A percentile compares a stretch with the other conserved stretches of the same genome.
Conservation (phyloP, 2,329 filamentous ascomycete genomes). For the Dothideomycetes sp. region DNA sequence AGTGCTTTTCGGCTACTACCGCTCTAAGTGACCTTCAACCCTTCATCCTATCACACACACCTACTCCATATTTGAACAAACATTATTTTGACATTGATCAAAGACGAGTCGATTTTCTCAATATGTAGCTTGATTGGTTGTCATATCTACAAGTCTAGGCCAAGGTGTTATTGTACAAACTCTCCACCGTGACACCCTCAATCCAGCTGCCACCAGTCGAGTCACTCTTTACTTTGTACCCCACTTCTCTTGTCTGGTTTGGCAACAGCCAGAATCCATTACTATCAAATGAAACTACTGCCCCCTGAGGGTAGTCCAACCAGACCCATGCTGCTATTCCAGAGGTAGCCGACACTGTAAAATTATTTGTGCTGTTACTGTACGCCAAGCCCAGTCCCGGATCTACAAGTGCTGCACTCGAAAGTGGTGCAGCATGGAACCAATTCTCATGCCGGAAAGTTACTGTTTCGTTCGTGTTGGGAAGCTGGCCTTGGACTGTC, state of each 20-base stretch:
- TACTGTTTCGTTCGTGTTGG: slow-evolving; percentile 34
- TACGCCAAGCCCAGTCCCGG: slow-evolving; percentile 37
- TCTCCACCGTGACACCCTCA: slow-evolving; percentile 40
- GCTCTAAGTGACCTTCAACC: too few species aligned
- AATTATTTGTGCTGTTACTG: slow-evolving; percentile 26
- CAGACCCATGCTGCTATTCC: slow-evolving; percentile 48
- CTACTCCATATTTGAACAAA: too few species aligned
- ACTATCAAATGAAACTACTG: slow-evolving; percentile 43
- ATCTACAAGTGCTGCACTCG: slow-evolving; percentile 39
- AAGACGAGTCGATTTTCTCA: too few species aligned
- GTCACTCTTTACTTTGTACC: slow-evolving; percentile 39
- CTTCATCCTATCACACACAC: too few species aligned
- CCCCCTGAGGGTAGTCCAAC: slow-evolving; percentile 43
- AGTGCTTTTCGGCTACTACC: too few species aligned
- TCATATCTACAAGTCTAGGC: too few species aligned
- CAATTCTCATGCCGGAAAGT: slow-evolving; percentile 43
- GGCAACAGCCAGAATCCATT: slow-evolving; percentile 45
- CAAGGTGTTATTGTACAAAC: slow-evolving; percentile 42
- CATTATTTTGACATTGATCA: too few species aligned
- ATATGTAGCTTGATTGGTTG: too few species aligned
- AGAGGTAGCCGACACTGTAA: slow-evolving; percentile 39
- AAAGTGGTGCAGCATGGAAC: slow-evolving; percentile 40
- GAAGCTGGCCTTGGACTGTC: slow-evolving; percentile 35
- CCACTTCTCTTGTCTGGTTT: slow-evolving; percentile 37
- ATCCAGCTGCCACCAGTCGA: slow-evolving; percentile 36